Conservation (phyloP, 495 filamentous ascomycete species). For the Xylaria flabelliformis region DNA sequence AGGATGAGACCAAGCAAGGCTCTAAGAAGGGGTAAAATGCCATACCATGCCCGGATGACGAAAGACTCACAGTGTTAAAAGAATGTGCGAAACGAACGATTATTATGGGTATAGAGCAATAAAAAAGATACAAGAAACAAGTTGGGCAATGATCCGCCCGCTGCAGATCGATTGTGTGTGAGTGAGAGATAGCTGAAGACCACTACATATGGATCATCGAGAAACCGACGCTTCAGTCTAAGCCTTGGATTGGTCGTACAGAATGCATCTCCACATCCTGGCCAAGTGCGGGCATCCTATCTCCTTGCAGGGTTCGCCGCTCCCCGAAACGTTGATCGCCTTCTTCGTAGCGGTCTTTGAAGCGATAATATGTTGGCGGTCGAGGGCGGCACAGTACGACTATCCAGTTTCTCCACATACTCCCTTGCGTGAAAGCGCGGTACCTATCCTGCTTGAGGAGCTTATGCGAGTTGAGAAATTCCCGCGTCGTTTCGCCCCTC, state of each 20-base stretch:
- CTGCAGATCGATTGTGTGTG: slow-evolving; percentile 10
- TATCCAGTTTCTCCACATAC: slow-evolving; percentile 77
- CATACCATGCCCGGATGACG: slow-evolving; percentile 3
- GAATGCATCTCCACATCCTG: slow-evolving; percentile 55
- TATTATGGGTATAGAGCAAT: slow-evolving; percentile 30
- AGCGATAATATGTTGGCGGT: slow-evolving; percentile 87
- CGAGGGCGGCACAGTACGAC: slow-evolving; percentile 82
- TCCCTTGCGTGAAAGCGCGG: slow-evolving; percentile 85
- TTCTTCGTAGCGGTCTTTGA: slow-evolving; percentile 76
- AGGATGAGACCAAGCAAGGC: background rate
- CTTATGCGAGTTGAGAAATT: slow-evolving; percentile 95
- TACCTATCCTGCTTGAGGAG: slow-evolving; percentile 91
- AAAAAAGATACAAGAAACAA: slow-evolving; percentile 11
- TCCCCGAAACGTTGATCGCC: slow-evolving; percentile 83
- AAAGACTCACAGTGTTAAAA: slow-evolving; percentile 5
- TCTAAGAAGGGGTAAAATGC: background rate
- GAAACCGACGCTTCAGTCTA: slow-evolving; percentile 20
- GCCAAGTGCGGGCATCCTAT: slow-evolving; percentile 18
- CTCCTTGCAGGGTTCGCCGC: slow-evolving; percentile 30
- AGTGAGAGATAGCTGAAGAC: background rate
- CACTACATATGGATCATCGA: background rate
- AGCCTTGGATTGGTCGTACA: slow-evolving; percentile 48
- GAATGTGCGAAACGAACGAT: slow-evolving; percentile 22
- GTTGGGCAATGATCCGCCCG: background rate
- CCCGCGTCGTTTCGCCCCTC: slow-evolving; percentile 91